phyloP scores from a whole-genome alignment of 2,329 filamentous ascomycete genomes.

The Talaromyces pinophilus region DNA sequence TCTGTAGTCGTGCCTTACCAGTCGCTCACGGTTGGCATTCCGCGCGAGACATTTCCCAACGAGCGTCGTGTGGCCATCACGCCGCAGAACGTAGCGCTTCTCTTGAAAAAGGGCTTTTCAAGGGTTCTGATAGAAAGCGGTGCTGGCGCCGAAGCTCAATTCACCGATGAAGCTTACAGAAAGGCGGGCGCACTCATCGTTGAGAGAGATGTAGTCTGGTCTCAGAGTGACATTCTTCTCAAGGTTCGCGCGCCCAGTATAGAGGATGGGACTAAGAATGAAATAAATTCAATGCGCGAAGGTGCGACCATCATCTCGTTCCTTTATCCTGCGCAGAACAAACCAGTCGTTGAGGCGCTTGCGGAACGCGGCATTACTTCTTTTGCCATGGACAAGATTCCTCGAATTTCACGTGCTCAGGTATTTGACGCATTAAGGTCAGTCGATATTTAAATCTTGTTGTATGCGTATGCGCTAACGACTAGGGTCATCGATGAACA shows the following conservation, averaged over 20 bases:
- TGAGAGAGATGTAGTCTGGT: slow-evolving; percentile 69
- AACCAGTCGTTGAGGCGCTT: slow-evolving; percentile 70
- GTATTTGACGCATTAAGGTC: slow-evolving; percentile 75
- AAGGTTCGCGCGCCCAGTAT: slow-evolving; percentile 76
- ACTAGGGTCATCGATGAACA: slow-evolving; percentile 35
- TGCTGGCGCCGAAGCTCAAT: slow-evolving; percentile 75
- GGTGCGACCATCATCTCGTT: slow-evolving; percentile 79
- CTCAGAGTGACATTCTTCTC: slow-evolving; percentile 73
- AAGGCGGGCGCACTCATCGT: slow-evolving; percentile 76
- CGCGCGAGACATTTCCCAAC: slow-evolving; percentile 72
- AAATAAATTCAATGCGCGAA: slow-evolving; percentile 67
- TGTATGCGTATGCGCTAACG: background rate
- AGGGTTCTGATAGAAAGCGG: slow-evolving; percentile 77
- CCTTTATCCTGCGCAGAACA: slow-evolving; percentile 79
- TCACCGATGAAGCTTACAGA: slow-evolving; percentile 74
- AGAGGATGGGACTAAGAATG: slow-evolving; percentile 56
- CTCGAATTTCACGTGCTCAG: slow-evolving; percentile 84
- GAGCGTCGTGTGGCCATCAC: slow-evolving; percentile 84
- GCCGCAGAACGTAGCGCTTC: slow-evolving; percentile 75
- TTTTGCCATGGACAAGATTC: slow-evolving; percentile 93
- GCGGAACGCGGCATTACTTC: slow-evolving; percentile 69
- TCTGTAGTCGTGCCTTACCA: slow-evolving; percentile 59
- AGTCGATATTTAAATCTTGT: background rate
- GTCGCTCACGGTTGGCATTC: slow-evolving; percentile 74
- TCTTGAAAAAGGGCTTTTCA: slow-evolving; percentile 82